Percentiles rank a stretch among this genome's conserved stretches.
phyloP scores from a whole-genome alignment of 78 protist genomes.

The Dictyostelium citrinum region DNA sequence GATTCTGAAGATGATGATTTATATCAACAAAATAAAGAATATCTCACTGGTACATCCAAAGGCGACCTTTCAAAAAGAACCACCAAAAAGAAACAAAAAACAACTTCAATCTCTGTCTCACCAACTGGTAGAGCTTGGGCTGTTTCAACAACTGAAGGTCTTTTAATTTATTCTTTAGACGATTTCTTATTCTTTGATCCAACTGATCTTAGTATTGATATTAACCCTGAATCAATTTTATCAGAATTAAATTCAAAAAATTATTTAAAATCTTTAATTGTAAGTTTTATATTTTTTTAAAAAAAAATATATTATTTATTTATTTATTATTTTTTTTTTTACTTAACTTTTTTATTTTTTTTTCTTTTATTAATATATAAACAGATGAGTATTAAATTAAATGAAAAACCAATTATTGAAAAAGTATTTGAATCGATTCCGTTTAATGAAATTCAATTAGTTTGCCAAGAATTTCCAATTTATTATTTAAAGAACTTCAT shows the following conservation, averaged over 20 bases:
- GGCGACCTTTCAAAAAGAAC: slow-evolving; percentile 75
- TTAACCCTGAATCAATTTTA: slow-evolving; percentile 84
- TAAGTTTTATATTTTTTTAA: too few species aligned
- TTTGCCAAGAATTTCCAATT: slow-evolving; percentile 68
- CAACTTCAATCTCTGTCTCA: slow-evolving; percentile 54
- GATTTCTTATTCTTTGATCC: slow-evolving; percentile 90
- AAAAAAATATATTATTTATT: too few species aligned
- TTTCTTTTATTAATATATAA: too few species aligned
- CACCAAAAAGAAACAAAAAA: slow-evolving; percentile 33
- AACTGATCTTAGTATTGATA: slow-evolving; percentile 84
- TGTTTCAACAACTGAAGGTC: slow-evolving; percentile 92
- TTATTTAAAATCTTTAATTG: slow-evolving; percentile 77
- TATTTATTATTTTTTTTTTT: not conserved
- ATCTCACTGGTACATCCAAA: slow-evolving; percentile 79
- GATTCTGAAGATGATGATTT: slow-evolving; percentile 71
- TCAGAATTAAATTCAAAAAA: slow-evolving; percentile 17
- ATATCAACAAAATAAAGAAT: slow-evolving; percentile 14
- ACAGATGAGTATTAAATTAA: slow-evolving; percentile 88
- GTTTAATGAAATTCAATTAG: slow-evolving; percentile 26
- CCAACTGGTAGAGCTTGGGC: slow-evolving; percentile 92
- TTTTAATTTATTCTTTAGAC: slow-evolving; percentile 92
- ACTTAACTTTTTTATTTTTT: not conserved
- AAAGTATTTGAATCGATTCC: slow-evolving; percentile 80
- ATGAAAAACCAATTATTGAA: slow-evolving; percentile 73
- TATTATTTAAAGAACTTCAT: slow-evolving; percentile 77